Evolutionary conservation across 306 rosid species (phyloP), one percentile per base, ranked within the genome.

Genomic region (Potentilla sterilis): DNA sequence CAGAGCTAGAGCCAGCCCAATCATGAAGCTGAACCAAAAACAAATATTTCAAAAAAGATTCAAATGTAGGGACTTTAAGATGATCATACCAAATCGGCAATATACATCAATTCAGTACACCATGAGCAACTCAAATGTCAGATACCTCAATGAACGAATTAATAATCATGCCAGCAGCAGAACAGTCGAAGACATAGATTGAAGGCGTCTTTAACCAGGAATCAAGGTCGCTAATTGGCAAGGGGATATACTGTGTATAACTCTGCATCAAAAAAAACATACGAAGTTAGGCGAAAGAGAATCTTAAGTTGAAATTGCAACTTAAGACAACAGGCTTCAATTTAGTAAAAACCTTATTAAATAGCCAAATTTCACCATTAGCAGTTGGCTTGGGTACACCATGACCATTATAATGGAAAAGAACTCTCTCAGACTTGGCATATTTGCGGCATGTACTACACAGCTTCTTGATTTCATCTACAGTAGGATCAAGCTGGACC

Each of bases 171-270:
- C 98, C 98, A 79, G 98, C 98, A 32, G 92, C 98, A 83, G 99
- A 90, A 86, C 99, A 96, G 83, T 96, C 99, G 81, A 96, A 89
- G 70, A 92, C 98, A 79, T 96, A 96, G 78, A 96, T 96, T 37
- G 99, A 96, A 72, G 99, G 98, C 22, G 99, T 92, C 92, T 86
- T 96, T 93, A 96, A 80, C 99, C 99, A 96, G 70, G 98, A 96
- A 82, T 96, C 97, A 63, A 96, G 97, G 61, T 96, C 98, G 57
- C 81, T 85, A 70, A 92, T 86, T 73, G 96, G 97, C 82, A 96
- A 83, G 63, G 99, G 99, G 66, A 96, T 92, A 74, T 96, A 96
- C 77, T 96, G 99, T 3, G 99, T 92, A 85, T 96, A 96, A 78
- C 99, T 96, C 99, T 92, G 93, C 83, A 81, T 79, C 49, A 81